These are phyloP conservation scores for Coriaria nepalensis DNA, from an alignment of 306 rosid species.

Conservation along the genomic window DNA sequence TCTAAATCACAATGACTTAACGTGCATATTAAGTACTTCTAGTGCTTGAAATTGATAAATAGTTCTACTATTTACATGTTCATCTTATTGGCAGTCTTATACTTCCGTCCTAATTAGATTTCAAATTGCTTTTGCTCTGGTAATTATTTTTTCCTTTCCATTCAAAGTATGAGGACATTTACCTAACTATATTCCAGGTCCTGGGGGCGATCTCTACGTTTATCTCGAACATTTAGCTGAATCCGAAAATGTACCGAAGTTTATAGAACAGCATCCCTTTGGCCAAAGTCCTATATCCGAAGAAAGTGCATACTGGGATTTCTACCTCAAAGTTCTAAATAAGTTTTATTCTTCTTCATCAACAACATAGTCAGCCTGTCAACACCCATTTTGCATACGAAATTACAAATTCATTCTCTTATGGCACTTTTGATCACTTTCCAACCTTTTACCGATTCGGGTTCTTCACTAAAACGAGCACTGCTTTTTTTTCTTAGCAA, in stretches of 20 bases:
- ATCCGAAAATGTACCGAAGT: slow-evolving; percentile 34
- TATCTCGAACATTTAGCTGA: slow-evolving; percentile 43
- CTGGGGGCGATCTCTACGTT: slow-evolving; percentile 39
- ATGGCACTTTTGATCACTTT: slow-evolving; percentile 1
- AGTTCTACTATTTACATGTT: no score
- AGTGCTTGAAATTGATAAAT: no score
- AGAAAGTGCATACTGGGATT: slow-evolving; percentile 43
- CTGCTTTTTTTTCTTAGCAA: no score
- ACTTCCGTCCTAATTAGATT: no score
- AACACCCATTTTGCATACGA: not conserved
- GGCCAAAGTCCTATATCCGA: slow-evolving; percentile 41
- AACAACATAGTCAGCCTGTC: slow-evolving; percentile 4
- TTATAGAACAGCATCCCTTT: slow-evolving; percentile 40
- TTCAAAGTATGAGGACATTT: slow-evolving; percentile 2
- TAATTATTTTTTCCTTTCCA: not conserved
- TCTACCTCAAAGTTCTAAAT: slow-evolving; percentile 33
- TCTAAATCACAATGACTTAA: no score
- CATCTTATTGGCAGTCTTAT: no score
- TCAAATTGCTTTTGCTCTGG: not conserved
- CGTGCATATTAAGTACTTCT: no score
- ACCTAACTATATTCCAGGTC: slow-evolving; percentile 24
- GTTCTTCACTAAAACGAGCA: no score
- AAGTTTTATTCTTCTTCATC: slow-evolving; percentile 14
- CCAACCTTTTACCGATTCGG: no score
- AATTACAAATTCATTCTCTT: not conserved